phyloP scores from a whole-genome alignment of 306 rosid species.

The Lupinus albus region DNA sequence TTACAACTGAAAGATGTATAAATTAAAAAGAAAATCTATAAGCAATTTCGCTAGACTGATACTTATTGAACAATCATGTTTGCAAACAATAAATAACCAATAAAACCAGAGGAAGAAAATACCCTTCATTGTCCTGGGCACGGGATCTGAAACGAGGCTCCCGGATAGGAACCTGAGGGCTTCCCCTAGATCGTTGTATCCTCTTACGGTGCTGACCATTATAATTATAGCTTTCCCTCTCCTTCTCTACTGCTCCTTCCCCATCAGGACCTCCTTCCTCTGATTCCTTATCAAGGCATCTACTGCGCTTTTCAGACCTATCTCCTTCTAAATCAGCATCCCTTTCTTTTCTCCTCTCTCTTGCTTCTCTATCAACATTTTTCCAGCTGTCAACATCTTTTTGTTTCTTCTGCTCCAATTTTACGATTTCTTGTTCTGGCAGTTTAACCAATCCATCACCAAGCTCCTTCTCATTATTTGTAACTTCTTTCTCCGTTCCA shows the following conservation, averaged over 20 bases:
- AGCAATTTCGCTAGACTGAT: constrained; percentile 20
- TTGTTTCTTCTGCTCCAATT: constrained; percentile 70
- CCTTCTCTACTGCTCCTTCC: constrained; percentile 71
- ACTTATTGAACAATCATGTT: constrained; percentile 6
- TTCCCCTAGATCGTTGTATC: constrained; percentile 87
- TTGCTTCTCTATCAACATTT: constrained; percentile 65
- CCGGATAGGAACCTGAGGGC: constrained; percentile 74
- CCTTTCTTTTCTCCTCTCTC: constrained; percentile 78
- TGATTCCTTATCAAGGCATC: constrained; percentile 70
- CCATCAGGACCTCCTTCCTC: constrained; percentile 75
- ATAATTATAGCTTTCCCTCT: constrained; percentile 70
- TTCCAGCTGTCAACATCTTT: constrained; percentile 77
- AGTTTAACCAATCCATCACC: constrained; percentile 63
- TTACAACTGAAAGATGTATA: not conserved
- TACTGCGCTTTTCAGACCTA: constrained; percentile 62
- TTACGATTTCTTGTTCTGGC: constrained; percentile 60
- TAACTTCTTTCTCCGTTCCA: constrained; percentile 64
- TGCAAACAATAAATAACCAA: constrained; percentile 20
- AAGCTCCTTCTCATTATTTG: constrained; percentile 65
- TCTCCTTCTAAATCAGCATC: constrained; percentile 71
- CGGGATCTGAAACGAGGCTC: constrained; percentile 68
- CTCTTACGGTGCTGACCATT: constrained; percentile 80
- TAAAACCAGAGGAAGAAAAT: constrained; percentile 33
- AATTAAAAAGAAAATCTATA: not conserved
- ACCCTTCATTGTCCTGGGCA: constrained; percentile 86